These are phyloP conservation scores for Eimeria sp. DNA, from an alignment of 169 alveolate genomes.

Conservation along the genomic window DNA sequence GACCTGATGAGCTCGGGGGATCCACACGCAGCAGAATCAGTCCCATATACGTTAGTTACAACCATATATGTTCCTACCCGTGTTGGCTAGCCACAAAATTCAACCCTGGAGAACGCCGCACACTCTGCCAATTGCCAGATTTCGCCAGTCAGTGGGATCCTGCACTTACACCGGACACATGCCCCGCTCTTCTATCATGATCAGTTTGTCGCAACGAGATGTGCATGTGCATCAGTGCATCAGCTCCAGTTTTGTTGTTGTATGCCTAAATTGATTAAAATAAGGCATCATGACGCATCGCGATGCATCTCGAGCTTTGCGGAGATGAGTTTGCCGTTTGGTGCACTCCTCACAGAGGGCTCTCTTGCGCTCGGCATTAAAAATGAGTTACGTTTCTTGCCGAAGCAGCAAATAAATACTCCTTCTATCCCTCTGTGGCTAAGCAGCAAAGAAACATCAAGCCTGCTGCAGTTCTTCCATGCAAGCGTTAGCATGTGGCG, in stretches of 20 bases:
- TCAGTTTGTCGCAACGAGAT: background rate
- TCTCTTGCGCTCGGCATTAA: background rate
- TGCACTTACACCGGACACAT: slow-evolving; percentile 57
- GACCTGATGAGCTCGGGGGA: slow-evolving; percentile 69
- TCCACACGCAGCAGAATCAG: slow-evolving; percentile 43
- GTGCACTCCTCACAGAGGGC: background rate
- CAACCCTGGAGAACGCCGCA: slow-evolving; percentile 62
- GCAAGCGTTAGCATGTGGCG: background rate
- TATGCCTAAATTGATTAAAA: background rate
- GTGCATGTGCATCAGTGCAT: background rate
- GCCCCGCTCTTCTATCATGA: slow-evolving; percentile 56
- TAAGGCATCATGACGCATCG: background rate
- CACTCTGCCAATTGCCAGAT: slow-evolving; percentile 64
- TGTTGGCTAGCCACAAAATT: slow-evolving; percentile 77
- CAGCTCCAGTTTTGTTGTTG: background rate
- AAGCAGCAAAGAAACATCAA: background rate
- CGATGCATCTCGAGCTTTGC: background rate
- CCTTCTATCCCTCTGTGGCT: background rate
- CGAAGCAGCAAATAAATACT: background rate
- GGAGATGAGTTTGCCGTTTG: background rate
- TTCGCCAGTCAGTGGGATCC: slow-evolving; percentile 61
- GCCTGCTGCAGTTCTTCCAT: background rate
- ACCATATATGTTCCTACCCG: slow-evolving; percentile 76
- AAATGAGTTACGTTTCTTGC: background rate
- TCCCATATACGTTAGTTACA: slow-evolving; percentile 67